These are phyloP conservation scores for Monosporascus cannonballus DNA, from an alignment of 2,329 filamentous ascomycete species.

Conservation along the genomic window DNA sequence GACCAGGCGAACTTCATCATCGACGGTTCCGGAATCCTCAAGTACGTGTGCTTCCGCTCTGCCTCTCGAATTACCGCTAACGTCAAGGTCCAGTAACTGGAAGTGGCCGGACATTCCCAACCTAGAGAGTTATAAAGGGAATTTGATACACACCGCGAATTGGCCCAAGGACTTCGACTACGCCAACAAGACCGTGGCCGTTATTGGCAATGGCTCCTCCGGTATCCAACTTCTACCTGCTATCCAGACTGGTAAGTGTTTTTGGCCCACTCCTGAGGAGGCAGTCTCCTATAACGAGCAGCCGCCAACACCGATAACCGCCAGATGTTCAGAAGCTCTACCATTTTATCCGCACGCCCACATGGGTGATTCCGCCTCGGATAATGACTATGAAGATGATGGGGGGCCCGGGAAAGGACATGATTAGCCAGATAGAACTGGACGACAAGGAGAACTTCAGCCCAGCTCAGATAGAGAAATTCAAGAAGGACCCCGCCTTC, in stretches of 20 bases:
- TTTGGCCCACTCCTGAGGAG: not conserved
- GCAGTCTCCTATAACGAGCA: not conserved
- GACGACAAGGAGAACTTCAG: conserved; percentile 38
- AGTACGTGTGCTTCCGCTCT: conserved; percentile 31
- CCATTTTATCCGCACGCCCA: conserved; percentile 36
- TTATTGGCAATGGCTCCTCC: conserved; percentile 52
- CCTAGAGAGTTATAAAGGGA: conserved; percentile 39
- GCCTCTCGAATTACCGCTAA: conserved; percentile 7
- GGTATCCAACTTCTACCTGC: conserved; percentile 48
- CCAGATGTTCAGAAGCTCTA: conserved; percentile 32
- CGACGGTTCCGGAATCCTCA: conserved; percentile 46
- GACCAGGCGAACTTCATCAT: conserved; percentile 43
- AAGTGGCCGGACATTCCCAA: conserved; percentile 45
- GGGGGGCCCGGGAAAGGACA: conserved; percentile 28
- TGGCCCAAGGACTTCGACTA: conserved; percentile 47
- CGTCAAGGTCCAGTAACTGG: conserved; percentile 35
- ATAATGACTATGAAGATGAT: conserved; percentile 31
- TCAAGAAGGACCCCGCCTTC: conserved; percentile 38
- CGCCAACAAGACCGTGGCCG: conserved; percentile 43
- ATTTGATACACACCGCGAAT: conserved; percentile 45
- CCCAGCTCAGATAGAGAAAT: conserved; percentile 37
- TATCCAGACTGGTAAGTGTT: conserved; percentile 35
- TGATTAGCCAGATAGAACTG: conserved; percentile 34
- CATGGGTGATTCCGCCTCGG: conserved; percentile 35
- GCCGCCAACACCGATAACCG: conserved; percentile 2